Percentiles rank a stretch among this genome's conserved stretches.
These are phyloP conservation scores for Haematococcus sp. DNA, from an alignment of 139 green algal species.

Conservation along the genomic window DNA sequence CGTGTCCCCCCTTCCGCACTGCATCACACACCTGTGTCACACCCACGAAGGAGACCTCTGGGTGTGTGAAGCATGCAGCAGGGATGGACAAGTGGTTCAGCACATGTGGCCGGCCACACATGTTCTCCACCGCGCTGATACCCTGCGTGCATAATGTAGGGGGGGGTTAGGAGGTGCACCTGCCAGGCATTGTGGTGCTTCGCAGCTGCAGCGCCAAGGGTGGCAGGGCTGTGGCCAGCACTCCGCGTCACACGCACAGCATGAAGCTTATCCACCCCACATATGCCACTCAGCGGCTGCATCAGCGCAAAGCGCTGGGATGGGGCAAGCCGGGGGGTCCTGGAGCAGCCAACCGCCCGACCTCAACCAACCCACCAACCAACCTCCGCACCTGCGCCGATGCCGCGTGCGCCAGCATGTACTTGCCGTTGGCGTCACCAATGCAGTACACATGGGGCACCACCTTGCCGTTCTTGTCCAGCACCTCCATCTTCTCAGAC, in stretches of 20 bases:
- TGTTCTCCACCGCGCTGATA: constrained; percentile 95
- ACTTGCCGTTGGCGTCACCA: constrained; percentile 97
- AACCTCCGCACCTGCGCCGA: constrained; percentile 62
- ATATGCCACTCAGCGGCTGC: too few species aligned
- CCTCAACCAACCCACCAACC: not conserved
- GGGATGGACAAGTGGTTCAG: constrained; percentile 94
- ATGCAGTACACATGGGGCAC: constrained; percentile 95
- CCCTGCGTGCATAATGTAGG: constrained; percentile 60
- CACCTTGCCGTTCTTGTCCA: constrained; percentile 64
- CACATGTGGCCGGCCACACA: constrained; percentile 80
- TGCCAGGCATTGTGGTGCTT: too few species aligned
- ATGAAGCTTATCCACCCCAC: too few species aligned
- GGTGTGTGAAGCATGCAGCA: constrained; percentile 99
- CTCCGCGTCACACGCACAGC: too few species aligned
- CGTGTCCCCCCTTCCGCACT: too few species aligned
- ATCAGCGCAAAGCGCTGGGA: not conserved
- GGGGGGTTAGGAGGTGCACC: too few species aligned
- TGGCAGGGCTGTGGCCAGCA: too few species aligned
- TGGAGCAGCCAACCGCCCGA: not conserved
- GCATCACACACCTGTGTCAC: constrained; percentile 7
- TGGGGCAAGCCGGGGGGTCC: not conserved
- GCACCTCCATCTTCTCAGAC: constrained; percentile 91
- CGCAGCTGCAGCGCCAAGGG: too few species aligned
- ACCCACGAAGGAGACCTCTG: constrained; percentile 65
- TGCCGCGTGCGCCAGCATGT: constrained; percentile 94